phyloP scores from a whole-genome alignment of 306 rosid genomes.

The Inga laurina region DNA sequence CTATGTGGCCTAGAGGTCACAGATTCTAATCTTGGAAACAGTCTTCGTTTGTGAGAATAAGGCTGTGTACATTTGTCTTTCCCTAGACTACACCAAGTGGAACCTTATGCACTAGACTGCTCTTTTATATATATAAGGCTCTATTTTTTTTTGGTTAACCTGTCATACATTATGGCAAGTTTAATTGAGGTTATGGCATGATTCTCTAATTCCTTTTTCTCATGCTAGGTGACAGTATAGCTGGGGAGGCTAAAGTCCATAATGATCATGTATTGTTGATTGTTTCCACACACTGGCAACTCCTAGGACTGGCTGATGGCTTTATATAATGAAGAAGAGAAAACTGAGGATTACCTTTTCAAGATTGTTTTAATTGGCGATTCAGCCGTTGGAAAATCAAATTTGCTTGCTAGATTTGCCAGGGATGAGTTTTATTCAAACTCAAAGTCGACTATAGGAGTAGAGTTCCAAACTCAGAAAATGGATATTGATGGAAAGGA shows the following conservation, averaged over 20 bases:
- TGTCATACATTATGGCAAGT: background rate
- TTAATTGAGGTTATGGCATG: background rate
- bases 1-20: no score
- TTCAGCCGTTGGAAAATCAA: conserved; percentile 75
- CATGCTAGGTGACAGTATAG: conserved; percentile 28
- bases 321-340: conserved; percentile 56
- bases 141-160: background rate
- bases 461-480: conserved; percentile 78
- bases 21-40: no score
- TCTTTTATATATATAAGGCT: background rate
- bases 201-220: conserved; percentile 38
- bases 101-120: no score
- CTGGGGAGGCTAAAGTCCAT: conserved; percentile 27
- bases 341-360: conserved; percentile 76
- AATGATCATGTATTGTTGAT: conserved; percentile 34
- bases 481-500: conserved; percentile 69
- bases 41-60: no score
- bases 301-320: conserved; percentile 50
- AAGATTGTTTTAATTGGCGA: conserved; percentile 79
- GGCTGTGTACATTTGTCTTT: no score
- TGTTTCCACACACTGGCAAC: conserved; percentile 38
- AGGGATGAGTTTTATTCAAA: conserved; percentile 72
- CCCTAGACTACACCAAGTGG: no score
- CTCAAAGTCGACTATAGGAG: conserved; percentile 76
- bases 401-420: conserved; percentile 76